Evolutionary conservation across 768 basidiomycete species (phyloP), one percentile per base, ranked within the genome.

Genomic region (Mycena floridula): DNA sequence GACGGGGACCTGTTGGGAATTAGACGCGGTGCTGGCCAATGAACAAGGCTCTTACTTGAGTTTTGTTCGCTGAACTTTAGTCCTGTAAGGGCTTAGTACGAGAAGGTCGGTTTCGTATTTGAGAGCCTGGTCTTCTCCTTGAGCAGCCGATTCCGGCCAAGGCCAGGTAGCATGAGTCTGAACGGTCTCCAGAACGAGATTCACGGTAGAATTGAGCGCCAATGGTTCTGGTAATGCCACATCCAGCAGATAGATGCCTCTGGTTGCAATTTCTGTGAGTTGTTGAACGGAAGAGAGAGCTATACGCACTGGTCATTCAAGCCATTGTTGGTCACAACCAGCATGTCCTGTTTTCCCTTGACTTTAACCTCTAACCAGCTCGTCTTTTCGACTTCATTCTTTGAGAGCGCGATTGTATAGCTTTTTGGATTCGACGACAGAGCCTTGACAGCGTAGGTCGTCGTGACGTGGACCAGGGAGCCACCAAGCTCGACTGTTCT

Each of bases 401-500:
- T 69, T 8, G 77, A 70, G 23, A 91, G 68, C 13, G 82, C 78
- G 52, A 91, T 61, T 40, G 81, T 79, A 58, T 92, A 92, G 37
- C 73, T 68, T 25, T 71, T 72, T 16, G 81, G 73, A 25, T 68
- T 74, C 47, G 77, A 68, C 50, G 78, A 72, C 36, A 85, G 73
- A 27, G 88, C 78, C 58, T 80, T 87, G 59, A 91, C 78, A 16
- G 86, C 81, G 64, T 85, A 96, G 39, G 90, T 88, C 37, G 93
- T 95, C 43, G 82, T 88, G 71, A 93, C 80, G 68, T 86, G 83
- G 45, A 91, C 85, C 20, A 90, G 74, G 16, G 93, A 75, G 42
- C 94, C 94, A 26, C 86, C 91, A 20, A 96, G 85, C 55, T 96
- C 94, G 47, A 92, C 72, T 5, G 87, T 82, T 56, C 91, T 85